Evolutionary conservation across 805 yeast genomes (phyloP).

Genomic region (Millerozyma miso): DNA sequence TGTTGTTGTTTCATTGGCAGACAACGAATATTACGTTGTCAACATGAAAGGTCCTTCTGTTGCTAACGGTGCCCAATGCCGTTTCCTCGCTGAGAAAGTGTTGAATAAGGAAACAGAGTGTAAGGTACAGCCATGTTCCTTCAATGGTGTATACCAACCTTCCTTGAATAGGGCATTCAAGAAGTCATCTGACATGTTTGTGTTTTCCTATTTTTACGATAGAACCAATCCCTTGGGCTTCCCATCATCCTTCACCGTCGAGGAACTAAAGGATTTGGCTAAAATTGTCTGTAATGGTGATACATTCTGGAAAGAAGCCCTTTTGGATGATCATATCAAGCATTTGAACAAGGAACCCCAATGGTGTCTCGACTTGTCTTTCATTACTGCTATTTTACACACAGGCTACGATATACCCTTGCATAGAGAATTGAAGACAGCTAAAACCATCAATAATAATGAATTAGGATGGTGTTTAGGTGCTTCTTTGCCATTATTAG

Average conservation of each 20-base stretch:
- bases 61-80: slow-evolving; percentile 71
- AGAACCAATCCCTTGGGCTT: slow-evolving; percentile 91
- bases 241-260: slow-evolving; percentile 84
- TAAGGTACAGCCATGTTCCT: slow-evolving; percentile 77
- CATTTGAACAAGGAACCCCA: slow-evolving; percentile 76
- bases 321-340: slow-evolving; percentile 60
- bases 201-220: slow-evolving; percentile 94
- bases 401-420: slow-evolving; percentile 97
- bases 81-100: slow-evolving; percentile 74
- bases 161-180: slow-evolving; percentile 76
- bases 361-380: slow-evolving; percentile 91
- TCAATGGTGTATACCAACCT: slow-evolving; percentile 97
- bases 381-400: slow-evolving; percentile 84
- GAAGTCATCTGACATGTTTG: slow-evolving; percentile 68
- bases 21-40: slow-evolving; percentile 43
- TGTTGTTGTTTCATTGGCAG: slow-evolving; percentile 55
- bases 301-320: slow-evolving; percentile 66
- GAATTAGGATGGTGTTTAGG: slow-evolving; percentile 99
- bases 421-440: slow-evolving; percentile 85
- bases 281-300: slow-evolving; percentile 83
- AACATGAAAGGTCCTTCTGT: slow-evolving; percentile 58
- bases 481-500: slow-evolving; percentile 88
- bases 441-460: slow-evolving; percentile 80
- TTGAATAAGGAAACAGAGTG: slow-evolving; percentile 83
- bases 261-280: slow-evolving; percentile 79